Conservation (phyloP, 306 rosid species). For the Cicer pinnatifidum region DNA sequence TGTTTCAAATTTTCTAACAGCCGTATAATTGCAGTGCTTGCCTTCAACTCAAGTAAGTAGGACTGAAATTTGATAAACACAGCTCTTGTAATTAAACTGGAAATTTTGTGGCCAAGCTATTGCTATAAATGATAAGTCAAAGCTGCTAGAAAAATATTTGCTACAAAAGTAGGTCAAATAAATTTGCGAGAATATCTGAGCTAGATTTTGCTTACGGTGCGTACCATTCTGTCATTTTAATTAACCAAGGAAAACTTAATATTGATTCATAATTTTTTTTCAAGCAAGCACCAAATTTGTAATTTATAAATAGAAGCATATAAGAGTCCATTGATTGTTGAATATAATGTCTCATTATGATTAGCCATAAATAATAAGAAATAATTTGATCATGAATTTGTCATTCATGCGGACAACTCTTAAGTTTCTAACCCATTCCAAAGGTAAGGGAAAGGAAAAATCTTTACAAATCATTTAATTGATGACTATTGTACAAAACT, state of each 20-base stretch:
- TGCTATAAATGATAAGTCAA: too few species aligned
- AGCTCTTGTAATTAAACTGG: too few species aligned
- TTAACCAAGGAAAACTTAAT: background rate
- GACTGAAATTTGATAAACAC: too few species aligned
- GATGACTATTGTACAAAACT: background rate
- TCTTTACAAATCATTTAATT: slow-evolving; percentile 17
- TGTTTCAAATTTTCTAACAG: too few species aligned
- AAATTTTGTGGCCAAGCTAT: too few species aligned
- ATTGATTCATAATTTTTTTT: background rate
- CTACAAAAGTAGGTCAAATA: too few species aligned
- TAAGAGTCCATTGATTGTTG: background rate
- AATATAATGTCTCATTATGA: background rate
- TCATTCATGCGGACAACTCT: slow-evolving; percentile 4
- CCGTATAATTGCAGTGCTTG: too few species aligned
- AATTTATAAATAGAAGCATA: slow-evolving; percentile 3
- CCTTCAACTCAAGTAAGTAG: too few species aligned
- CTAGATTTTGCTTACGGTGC: background rate
- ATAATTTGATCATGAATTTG: background rate
- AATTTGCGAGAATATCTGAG: background rate
- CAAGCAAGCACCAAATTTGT: background rate
- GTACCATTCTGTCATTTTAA: background rate
- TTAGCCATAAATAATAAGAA: background rate
- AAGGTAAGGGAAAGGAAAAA: slow-evolving; percentile 9
- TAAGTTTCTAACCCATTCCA: background rate
- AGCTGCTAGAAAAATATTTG: too few species aligned